These are phyloP conservation scores for Chlamydomonas sp. DNA, from an alignment of 139 green algal genomes.

Conservation along the genomic window DNA sequence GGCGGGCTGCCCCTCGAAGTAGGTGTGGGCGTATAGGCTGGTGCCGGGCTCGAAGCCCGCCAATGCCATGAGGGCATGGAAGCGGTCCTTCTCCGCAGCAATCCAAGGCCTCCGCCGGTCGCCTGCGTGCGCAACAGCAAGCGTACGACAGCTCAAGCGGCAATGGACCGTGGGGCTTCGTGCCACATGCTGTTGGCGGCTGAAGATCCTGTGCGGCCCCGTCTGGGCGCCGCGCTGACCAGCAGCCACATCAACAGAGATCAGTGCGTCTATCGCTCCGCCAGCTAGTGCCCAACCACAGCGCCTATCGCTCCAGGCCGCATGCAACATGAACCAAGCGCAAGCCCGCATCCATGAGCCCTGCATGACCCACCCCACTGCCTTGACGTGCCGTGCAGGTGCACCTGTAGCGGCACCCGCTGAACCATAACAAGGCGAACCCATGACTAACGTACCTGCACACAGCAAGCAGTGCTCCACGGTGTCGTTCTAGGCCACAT, in stretches of 20 bases:
- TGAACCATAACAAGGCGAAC: too few species aligned
- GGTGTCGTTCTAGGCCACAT: too few species aligned
- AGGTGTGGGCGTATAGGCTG: background rate
- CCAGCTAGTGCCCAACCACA: too few species aligned
- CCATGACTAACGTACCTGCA: too few species aligned
- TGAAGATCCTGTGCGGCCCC: too few species aligned
- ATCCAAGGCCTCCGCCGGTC: constrained; percentile 37
- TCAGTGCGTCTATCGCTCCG: too few species aligned
- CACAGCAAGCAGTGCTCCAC: too few species aligned
- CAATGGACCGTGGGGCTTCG: background rate
- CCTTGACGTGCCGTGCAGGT: constrained; percentile 30
- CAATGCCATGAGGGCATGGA: background rate
- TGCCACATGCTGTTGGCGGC: background rate
- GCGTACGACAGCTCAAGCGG: background rate
- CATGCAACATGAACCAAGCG: too few species aligned
- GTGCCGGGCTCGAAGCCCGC: background rate
- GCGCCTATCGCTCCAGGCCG: too few species aligned
- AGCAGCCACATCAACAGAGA: too few species aligned
- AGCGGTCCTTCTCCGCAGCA: constrained; percentile 25
- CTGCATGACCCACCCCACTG: constrained; percentile 23
- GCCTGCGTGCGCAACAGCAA: background rate
- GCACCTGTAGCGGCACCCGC: background rate
- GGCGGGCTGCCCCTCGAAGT: constrained; percentile 24
- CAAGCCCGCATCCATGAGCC: too few species aligned
- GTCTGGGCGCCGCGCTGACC: too few species aligned